Conservation (phyloP, 2,329 filamentous ascomycete species). For the Aspergillus nomiae region DNA sequence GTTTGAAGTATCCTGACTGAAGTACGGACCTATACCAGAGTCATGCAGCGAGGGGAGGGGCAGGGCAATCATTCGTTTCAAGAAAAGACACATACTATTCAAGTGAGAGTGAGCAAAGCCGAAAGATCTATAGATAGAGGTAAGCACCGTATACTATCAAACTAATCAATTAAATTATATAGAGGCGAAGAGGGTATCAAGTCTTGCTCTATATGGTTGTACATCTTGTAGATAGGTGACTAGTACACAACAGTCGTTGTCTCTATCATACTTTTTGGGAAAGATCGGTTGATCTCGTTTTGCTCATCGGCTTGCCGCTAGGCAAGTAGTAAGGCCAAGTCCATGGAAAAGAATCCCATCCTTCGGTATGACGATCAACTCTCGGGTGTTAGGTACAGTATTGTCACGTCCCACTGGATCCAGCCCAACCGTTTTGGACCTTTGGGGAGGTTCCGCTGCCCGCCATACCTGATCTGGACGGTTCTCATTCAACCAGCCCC, state of each 20-base stretch:
- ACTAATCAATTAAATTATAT: not conserved
- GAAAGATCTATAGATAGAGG: not conserved
- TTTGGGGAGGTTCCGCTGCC: constrained; percentile 32
- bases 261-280: not conserved
- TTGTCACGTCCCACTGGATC: constrained; percentile 20
- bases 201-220: not conserved
- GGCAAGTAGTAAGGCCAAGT: not conserved
- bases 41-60: not conserved
- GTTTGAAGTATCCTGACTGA: not conserved
- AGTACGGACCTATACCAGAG: not conserved
- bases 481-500: constrained; percentile 34
- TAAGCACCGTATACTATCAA: not conserved
- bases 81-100: not conserved
- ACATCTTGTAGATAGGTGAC: not conserved
- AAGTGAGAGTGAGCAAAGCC: not conserved
- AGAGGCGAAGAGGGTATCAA: not conserved
- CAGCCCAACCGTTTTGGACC: constrained; percentile 40
- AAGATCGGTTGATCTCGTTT: not conserved
- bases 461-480: constrained; percentile 38
- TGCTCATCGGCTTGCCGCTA: not conserved
- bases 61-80: not conserved
- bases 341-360: not conserved
- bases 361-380: not conserved
- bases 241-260: not conserved
- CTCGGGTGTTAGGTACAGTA: constrained; percentile 8